phyloP scores from a whole-genome alignment of 805 yeast genomes.

The Yamadazyma olivae region DNA sequence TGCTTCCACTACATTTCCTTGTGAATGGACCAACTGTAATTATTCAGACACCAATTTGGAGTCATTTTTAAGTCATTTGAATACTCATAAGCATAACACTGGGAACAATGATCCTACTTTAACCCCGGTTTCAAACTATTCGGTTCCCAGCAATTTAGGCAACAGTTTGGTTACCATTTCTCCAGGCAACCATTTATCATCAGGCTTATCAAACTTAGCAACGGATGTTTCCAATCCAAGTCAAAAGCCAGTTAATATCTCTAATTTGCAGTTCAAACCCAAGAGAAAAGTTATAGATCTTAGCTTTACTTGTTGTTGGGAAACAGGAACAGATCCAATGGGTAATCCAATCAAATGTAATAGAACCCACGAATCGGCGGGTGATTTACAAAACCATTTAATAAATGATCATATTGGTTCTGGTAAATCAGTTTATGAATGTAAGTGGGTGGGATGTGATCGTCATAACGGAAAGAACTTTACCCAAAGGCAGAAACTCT shows the following conservation, averaged over 20 bases:
- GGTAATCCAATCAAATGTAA: conserved; percentile 47
- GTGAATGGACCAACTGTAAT: conserved; percentile 78
- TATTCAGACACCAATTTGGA: conserved; percentile 53
- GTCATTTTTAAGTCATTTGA: conserved; percentile 53
- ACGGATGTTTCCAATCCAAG: not conserved
- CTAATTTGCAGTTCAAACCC: conserved; percentile 32
- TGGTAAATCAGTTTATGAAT: conserved; percentile 66
- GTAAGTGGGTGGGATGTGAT: conserved; percentile 78
- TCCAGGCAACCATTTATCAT: not conserved
- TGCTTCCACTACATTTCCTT: conserved; percentile 30
- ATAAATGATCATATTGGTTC: conserved; percentile 66
- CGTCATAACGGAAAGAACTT: conserved; percentile 59
- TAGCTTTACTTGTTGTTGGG: conserved; percentile 46
- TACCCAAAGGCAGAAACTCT: conserved; percentile 78
- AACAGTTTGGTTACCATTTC: not conserved
- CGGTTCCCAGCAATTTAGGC: not conserved
- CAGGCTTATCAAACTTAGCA: not conserved
- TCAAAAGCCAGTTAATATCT: conserved; percentile 21
- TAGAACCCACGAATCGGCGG: conserved; percentile 46
- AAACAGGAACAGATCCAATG: conserved; percentile 23
- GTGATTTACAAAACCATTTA: conserved; percentile 70
- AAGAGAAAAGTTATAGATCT: conserved; percentile 20
- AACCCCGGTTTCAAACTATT: conserved; percentile 4
- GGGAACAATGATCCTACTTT: not conserved
- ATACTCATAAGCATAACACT: conserved; percentile 22